Conservation (phyloP, 208 protist species). For the Leishmania guyanensis region DNA sequence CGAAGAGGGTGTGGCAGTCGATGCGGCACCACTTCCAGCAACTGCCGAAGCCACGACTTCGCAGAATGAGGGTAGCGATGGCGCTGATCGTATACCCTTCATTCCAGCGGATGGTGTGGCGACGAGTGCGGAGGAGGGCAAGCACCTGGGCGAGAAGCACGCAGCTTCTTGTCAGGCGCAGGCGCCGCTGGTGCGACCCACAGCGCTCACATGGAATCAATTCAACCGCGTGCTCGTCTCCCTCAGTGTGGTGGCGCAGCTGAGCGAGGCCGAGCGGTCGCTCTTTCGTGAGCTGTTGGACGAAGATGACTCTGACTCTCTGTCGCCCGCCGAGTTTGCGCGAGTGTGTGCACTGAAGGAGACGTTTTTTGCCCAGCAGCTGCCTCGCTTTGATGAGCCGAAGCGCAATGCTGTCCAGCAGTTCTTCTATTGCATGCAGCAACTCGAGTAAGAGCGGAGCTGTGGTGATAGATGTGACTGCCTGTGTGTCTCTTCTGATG, state of each 20-base stretch:
- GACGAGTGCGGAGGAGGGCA: background rate
- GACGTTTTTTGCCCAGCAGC: conserved; percentile 43
- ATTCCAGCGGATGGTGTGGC: background rate
- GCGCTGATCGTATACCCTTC: background rate
- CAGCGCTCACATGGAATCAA: conserved; percentile 48
- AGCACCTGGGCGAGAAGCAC: background rate
- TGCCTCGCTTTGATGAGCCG: conserved; percentile 57
- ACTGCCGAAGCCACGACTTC: background rate
- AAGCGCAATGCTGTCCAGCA: conserved; percentile 60
- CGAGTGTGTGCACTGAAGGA: conserved; percentile 47
- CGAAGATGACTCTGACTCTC: conserved; percentile 54
- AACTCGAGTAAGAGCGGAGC: conserved; percentile 43
- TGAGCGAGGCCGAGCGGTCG: conserved; percentile 41
- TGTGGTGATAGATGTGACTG: background rate
- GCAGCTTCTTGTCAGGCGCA: background rate
- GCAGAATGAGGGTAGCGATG: background rate
- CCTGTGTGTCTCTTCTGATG: background rate
- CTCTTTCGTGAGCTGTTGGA: conserved; percentile 59
- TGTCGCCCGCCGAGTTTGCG: conserved; percentile 63
- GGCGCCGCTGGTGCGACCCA: conserved; percentile 35
- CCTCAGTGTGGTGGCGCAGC: conserved; percentile 30
- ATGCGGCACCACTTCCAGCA: background rate
- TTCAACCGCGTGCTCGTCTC: conserved; percentile 48
- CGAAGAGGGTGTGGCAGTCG: background rate
- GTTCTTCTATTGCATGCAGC: conserved; percentile 81